Conservation (phyloP, 139 green algal genomes). For the Haematococcus lacustris region DNA sequence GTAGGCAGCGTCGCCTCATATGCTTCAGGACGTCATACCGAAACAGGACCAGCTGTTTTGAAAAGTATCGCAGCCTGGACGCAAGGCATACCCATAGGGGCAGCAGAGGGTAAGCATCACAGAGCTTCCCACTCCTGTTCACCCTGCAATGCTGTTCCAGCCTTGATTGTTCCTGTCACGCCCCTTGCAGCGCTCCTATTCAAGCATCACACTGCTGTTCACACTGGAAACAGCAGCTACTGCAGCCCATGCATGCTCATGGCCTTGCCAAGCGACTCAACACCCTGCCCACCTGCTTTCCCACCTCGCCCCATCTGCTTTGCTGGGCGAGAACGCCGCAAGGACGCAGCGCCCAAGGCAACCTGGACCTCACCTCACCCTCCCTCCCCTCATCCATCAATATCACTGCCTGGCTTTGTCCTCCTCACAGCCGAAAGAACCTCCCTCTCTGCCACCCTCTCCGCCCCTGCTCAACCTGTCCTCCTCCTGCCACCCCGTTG, state of each 20-base stretch:
- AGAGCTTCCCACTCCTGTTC: background rate
- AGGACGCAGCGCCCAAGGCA: background rate
- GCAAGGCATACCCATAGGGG: background rate
- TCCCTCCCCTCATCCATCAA: no score
- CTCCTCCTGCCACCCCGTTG: no score
- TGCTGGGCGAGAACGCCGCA: background rate
- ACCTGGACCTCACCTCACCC: no score
- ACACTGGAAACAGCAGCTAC: background rate
- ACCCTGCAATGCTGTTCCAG: no score
- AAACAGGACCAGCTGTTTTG: slow-evolving; percentile 55
- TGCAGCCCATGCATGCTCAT: background rate
- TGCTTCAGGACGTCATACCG: slow-evolving; percentile 42
- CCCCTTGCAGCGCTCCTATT: no score
- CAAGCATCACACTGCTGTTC: no score
- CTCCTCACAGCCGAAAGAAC: no score
- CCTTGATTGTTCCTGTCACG: no score
- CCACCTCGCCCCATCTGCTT: background rate
- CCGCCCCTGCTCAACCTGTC: no score
- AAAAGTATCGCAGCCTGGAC: slow-evolving; percentile 23
- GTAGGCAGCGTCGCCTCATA: slow-evolving; percentile 32
- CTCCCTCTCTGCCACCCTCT: no score
- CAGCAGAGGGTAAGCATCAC: background rate
- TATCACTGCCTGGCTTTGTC: background rate
- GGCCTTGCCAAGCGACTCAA: background rate
- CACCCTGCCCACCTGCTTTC: background rate